These are phyloP conservation scores for Nicotiana otophora DNA, from an alignment of 257 asterid species.

Conservation along the genomic window DNA sequence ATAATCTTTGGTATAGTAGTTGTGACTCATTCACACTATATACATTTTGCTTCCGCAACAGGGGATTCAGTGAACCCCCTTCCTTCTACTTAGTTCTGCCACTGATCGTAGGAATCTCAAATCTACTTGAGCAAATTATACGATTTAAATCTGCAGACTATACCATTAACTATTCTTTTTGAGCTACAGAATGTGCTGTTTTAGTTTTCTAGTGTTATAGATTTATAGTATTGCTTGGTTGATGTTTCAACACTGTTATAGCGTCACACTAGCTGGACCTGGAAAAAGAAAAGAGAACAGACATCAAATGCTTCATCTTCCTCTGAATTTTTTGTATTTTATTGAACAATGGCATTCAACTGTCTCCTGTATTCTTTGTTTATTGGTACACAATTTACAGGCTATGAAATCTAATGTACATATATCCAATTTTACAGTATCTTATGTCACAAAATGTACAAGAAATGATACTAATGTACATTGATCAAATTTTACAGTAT, in stretches of 20 bases:
- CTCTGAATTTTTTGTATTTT: background rate
- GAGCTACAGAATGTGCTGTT: background rate
- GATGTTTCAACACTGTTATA: background rate
- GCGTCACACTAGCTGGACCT: background rate
- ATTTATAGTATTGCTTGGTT: background rate
- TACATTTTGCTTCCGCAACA: too few species aligned
- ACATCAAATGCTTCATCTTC: background rate
- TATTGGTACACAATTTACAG: background rate
- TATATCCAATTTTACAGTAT: background rate
- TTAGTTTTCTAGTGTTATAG: background rate
- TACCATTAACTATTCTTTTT: background rate
- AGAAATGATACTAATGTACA: background rate
- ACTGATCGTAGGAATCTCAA: background rate
- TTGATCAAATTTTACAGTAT: background rate
- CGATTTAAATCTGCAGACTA: background rate
- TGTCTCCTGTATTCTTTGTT: background rate
- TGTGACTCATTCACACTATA: too few species aligned
- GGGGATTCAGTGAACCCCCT: too few species aligned
- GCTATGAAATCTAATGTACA: background rate
- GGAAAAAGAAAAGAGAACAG: background rate
- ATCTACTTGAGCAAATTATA: background rate
- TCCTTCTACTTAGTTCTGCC: too few species aligned
- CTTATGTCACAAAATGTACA: background rate
- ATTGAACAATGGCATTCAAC: background rate
- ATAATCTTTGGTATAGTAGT: too few species aligned